phyloP scores from a whole-genome alignment of 2,329 filamentous ascomycete species.

The Cryphonectria nitschkei region DNA sequence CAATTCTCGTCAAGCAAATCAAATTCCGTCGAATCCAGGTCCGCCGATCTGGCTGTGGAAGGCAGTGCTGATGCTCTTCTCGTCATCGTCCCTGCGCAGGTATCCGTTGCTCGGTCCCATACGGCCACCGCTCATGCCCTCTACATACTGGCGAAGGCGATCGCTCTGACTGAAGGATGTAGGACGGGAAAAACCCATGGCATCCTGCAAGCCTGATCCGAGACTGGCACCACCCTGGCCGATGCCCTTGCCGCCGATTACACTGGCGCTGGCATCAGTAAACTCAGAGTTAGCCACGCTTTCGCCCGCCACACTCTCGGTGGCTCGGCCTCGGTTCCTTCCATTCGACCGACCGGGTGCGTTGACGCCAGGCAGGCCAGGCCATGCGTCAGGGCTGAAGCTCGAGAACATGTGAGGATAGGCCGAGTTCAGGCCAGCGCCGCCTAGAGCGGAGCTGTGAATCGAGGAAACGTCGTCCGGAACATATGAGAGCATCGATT shows the following conservation, averaged over 20 bases:
- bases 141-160: constrained; percentile 91
- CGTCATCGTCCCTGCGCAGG: constrained; percentile 83
- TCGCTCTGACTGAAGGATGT: constrained; percentile 78
- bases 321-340: constrained; percentile 67
- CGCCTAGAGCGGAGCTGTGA: constrained; percentile 87
- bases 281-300: constrained; percentile 90
- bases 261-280: constrained; percentile 80
- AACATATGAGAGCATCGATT: constrained; percentile 92
- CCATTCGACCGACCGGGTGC: constrained; percentile 63
- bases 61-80: constrained; percentile 92
- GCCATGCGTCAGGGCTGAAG: constrained; percentile 89
- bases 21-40: constrained; percentile 50
- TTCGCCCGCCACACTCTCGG: constrained; percentile 85
- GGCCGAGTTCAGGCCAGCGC: constrained; percentile 76
- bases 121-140: constrained; percentile 69
- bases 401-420: constrained; percentile 96
- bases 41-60: constrained; percentile 92
- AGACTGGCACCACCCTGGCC: constrained; percentile 89
- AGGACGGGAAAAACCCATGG: constrained; percentile 66
- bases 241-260: constrained; percentile 74
- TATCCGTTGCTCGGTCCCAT: constrained; percentile 69
- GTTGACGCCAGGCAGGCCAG: constrained; percentile 70
- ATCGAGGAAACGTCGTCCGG: constrained; percentile 96
- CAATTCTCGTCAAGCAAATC: constrained; percentile 37
- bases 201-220: constrained; percentile 75